A percentile compares a stretch with the other conserved stretches of the same genome.
Evolutionary conservation across 1,284 basidiomycete genomes (phyloP).

Genomic region (Ceratobasidium sp.): DNA sequence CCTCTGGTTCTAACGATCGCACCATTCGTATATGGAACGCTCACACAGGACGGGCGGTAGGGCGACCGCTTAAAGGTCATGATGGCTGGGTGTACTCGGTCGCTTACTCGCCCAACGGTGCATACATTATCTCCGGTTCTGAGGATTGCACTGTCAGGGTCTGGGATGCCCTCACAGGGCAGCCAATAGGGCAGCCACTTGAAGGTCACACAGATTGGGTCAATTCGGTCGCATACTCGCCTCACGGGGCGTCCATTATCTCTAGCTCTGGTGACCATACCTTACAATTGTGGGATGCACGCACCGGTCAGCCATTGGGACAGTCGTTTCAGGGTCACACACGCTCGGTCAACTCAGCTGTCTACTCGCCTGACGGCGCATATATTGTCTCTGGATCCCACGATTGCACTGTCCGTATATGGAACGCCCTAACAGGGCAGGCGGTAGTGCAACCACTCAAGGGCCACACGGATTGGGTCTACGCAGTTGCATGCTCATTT

Average conservation of each 20-base stretch:
- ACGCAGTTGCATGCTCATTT: conserved; percentile 1
- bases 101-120: conserved; percentile 3
- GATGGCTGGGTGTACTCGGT: neutral
- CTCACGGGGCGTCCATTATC: conserved; percentile 6
- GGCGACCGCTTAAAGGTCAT: neutral
- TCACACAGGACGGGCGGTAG: neutral
- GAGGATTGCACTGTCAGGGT: neutral
- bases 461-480: neutral
- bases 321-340: conserved; percentile 21
- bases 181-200: neutral
- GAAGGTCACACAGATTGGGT: conserved; percentile 18
- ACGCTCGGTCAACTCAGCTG: conserved; percentile 4
- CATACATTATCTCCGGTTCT: conserved; percentile 10
- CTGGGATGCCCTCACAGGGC: conserved; percentile 1
- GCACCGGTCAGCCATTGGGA: neutral
- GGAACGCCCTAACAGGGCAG: conserved; percentile 7
- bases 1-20: conserved; percentile 10
- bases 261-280: conserved; percentile 24
- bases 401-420: conserved; percentile 20
- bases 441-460: neutral
- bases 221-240: conserved; percentile 25
- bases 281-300: conserved; percentile 30
- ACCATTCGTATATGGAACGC: conserved; percentile 16
- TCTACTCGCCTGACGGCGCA: conserved; percentile 18
- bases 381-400: conserved; percentile 11